phyloP scores from a whole-genome alignment of 495 filamentous ascomycete species.

The Thozetella sp. region DNA sequence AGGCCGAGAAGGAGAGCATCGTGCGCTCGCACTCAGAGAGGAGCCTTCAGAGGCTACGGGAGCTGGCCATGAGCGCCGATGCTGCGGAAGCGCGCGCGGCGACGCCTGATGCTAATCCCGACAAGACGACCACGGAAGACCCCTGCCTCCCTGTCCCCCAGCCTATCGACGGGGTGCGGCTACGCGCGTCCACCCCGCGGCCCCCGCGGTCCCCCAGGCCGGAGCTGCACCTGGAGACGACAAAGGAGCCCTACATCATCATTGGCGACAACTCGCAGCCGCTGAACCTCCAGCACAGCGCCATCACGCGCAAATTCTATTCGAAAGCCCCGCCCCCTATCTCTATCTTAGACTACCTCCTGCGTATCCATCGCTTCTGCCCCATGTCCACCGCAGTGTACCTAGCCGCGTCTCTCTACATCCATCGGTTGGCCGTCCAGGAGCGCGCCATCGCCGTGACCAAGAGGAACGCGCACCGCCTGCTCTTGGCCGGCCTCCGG shows the following conservation, averaged over 20 bases:
- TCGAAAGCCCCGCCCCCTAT: constrained; percentile 84
- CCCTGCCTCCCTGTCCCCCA: constrained; percentile 15
- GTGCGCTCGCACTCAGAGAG: constrained; percentile 52
- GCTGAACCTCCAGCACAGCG: constrained; percentile 69
- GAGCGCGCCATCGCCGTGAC: constrained; percentile 78
- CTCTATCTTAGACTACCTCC: constrained; percentile 79
- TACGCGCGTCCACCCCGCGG: constrained; percentile 27
- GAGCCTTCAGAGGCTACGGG: constrained; percentile 36
- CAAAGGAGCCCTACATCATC: constrained; percentile 50
- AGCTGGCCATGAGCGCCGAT: constrained; percentile 28
- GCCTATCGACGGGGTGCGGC: constrained; percentile 45
- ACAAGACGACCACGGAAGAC: too few species aligned
- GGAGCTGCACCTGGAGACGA: constrained; percentile 12
- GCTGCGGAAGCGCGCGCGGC: too few species aligned
- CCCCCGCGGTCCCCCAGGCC: constrained; percentile 11
- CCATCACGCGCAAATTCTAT: constrained; percentile 89
- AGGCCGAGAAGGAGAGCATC: constrained; percentile 60
- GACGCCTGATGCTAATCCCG: too few species aligned
- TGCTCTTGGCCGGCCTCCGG: constrained; percentile 80
- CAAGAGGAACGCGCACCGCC: constrained; percentile 80
- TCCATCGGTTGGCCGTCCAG: constrained; percentile 73
- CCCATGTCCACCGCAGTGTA: constrained; percentile 97
- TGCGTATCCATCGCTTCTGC: constrained; percentile 85
- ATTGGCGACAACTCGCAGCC: constrained; percentile 65
- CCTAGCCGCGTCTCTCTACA: constrained; percentile 90